These are phyloP conservation scores for Gossypium rotundifolium DNA, from an alignment of 345 rosid genomes.

Conservation along the genomic window DNA sequence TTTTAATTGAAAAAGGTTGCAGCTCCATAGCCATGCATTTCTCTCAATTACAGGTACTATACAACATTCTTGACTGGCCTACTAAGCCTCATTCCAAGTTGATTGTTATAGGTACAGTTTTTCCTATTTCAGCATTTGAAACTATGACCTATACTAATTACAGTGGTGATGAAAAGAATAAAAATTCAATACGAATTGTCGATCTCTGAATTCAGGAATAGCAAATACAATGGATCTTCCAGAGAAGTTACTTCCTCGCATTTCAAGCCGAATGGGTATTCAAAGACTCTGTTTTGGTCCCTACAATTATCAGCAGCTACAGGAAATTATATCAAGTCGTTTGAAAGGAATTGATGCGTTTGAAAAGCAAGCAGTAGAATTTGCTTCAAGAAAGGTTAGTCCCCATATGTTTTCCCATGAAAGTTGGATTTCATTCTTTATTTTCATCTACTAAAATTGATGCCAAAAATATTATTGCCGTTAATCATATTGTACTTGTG, in stretches of 20 bases:
- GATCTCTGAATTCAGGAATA: slow-evolving; percentile 47
- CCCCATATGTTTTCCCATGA: not conserved
- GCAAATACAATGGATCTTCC: slow-evolving; percentile 99
- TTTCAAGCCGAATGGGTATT: slow-evolving; percentile 94
- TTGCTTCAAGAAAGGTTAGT: slow-evolving; percentile 84
- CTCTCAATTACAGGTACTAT: slow-evolving; percentile 47
- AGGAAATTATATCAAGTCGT: slow-evolving; percentile 85
- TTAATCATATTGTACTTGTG: not conserved
- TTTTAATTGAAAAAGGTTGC: not conserved
- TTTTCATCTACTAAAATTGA: not conserved
- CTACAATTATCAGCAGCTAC: slow-evolving; percentile 83
- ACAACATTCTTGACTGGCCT: slow-evolving; percentile 96
- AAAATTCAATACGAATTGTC: not conserved
- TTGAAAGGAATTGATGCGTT: slow-evolving; percentile 73
- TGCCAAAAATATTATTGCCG: not conserved
- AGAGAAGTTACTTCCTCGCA: slow-evolving; percentile 94
- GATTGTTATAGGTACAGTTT: slow-evolving; percentile 61
- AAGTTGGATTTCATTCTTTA: not conserved
- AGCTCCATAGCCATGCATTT: not conserved
- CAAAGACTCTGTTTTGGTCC: slow-evolving; percentile 97
- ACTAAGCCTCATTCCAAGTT: slow-evolving; percentile 77
- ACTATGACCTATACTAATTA: not conserved
- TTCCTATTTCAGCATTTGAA: not conserved
- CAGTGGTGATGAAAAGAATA: not conserved
- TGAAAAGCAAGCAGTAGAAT: slow-evolving; percentile 90